Base-by-base conservation (phyloP, 2,329 filamentous ascomycete species). In the Monilinia laxa region DNA sequence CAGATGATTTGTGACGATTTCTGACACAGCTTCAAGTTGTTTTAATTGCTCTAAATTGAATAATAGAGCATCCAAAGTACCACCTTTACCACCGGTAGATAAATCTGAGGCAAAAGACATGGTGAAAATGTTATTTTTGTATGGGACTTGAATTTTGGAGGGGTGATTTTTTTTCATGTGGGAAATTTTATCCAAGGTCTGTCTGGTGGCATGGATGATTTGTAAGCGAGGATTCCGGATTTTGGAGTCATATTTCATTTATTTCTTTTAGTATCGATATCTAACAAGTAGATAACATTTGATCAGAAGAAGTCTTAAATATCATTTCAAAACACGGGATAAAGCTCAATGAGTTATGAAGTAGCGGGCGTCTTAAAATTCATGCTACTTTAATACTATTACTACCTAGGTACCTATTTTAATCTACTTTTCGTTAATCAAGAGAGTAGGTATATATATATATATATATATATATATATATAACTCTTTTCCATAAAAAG, bases 1-100 rank as follows among this genome's bases (percentile, higher is more conserved):
- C 23, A 75, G 69, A 42, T 74, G 76, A 10, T 67, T 55, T n/a
- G 62, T 68, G 23, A 74, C 67, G 53, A 72, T 54, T 14, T 70
- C 71, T n/a, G 72, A 70, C 38, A 76, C 67, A 23, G 71, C 71
- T 23, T 70, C 56, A 57, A 68, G 55, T 9, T 71, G 57, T 63
- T 74, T 73, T 14, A 77, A 66, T 28, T 69, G 67, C 4, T 71
- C 71, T n/a, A 76, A 64, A 47, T 75, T 66, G 56, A 73, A 73
- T 5, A 74, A 52, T 1, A 76, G 40, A 51, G 59, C 47, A 70
- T 77, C 75, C 7, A 75, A 67, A 31, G 68, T 68, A 35, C 65
- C 57, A 2, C 55, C 65, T 9, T 56, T 58, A 23, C 53, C 42
- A 20, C 62, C 62, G 10, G n/a, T 60, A 31, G 31, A 53, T 12